These are phyloP conservation scores for Rhizophora mangle DNA, from an alignment of 345 rosid species.

Conservation along the genomic window DNA sequence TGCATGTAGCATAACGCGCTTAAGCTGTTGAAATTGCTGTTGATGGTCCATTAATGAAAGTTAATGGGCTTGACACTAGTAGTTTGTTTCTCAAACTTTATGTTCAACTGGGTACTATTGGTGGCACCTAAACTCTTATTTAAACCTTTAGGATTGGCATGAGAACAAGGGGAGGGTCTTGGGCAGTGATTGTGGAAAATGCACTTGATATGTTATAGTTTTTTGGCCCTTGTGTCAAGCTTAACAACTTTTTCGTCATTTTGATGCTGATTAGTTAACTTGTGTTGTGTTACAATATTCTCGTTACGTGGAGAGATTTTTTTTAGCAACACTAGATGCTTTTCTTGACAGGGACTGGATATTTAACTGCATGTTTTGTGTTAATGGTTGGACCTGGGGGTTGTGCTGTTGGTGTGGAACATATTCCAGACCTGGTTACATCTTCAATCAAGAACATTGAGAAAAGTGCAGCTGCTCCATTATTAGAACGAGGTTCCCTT, in stretches of 20 bases:
- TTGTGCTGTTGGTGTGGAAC: conserved; percentile 85
- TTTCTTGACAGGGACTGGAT: conserved; percentile 73
- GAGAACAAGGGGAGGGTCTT: too few species aligned
- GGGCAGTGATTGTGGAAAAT: too few species aligned
- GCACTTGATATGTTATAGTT: neutral
- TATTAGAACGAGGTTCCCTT: conserved; percentile 68
- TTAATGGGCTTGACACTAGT: neutral
- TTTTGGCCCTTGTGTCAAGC: neutral
- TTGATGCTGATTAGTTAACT: neutral
- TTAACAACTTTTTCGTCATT: neutral
- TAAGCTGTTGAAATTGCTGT: neutral
- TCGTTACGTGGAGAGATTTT: neutral
- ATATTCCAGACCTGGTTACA: conserved; percentile 74
- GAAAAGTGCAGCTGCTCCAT: conserved; percentile 70
- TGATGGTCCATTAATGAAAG: too few species aligned
- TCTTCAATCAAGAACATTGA: conserved; percentile 64
- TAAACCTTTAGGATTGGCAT: too few species aligned
- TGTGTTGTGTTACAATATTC: neutral
- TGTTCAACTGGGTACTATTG: neutral
- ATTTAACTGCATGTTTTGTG: conserved; percentile 90
- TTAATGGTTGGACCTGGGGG: conserved; percentile 87
- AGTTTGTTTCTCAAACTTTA: neutral
- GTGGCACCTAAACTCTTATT: too few species aligned
- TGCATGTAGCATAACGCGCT: neutral
- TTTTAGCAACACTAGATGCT: neutral